These are phyloP conservation scores for Paecilomyces niveus DNA, from an alignment of 2,329 filamentous ascomycete genomes.

Conservation along the genomic window DNA sequence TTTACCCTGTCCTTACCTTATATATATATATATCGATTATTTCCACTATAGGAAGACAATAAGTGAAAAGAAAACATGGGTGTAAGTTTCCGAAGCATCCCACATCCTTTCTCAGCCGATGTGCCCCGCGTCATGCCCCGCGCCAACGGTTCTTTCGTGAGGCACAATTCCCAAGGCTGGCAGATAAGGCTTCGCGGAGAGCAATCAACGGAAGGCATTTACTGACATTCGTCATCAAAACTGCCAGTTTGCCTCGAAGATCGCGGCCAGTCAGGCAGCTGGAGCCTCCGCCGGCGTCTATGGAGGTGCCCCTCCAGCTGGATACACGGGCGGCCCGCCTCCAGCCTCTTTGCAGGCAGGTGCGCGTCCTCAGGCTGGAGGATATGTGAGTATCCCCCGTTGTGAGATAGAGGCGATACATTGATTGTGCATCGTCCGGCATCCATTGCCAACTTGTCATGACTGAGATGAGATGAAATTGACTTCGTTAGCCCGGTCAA, in stretches of 20 bases:
- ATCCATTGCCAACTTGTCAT: background rate
- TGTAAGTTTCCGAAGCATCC: background rate
- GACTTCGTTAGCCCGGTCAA: slow-evolving; percentile 11
- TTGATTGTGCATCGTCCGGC: background rate
- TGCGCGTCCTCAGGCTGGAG: slow-evolving; percentile 19
- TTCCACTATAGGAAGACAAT: background rate
- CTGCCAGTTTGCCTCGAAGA: slow-evolving; percentile 31
- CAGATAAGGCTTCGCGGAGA: background rate
- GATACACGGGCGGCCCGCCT: slow-evolving; percentile 29
- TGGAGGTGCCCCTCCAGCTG: slow-evolving; percentile 27
- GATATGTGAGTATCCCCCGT: slow-evolving; percentile 45
- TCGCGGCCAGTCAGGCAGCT: slow-evolving; percentile 30
- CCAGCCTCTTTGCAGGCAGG: slow-evolving; percentile 25
- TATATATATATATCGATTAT: background rate
- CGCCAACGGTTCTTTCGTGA: background rate
- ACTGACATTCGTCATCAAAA: background rate
- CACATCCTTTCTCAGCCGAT: background rate
- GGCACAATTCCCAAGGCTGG: background rate
- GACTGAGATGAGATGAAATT: background rate
- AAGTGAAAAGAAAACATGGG: background rate
- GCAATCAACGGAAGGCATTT: background rate
- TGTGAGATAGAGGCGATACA: background rate
- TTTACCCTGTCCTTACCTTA: background rate
- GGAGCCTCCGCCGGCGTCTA: slow-evolving; percentile 20
- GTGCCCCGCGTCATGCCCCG: background rate